phyloP scores from a whole-genome alignment of 2,329 filamentous ascomycete species.

The Purpureocillium lavendulum region DNA sequence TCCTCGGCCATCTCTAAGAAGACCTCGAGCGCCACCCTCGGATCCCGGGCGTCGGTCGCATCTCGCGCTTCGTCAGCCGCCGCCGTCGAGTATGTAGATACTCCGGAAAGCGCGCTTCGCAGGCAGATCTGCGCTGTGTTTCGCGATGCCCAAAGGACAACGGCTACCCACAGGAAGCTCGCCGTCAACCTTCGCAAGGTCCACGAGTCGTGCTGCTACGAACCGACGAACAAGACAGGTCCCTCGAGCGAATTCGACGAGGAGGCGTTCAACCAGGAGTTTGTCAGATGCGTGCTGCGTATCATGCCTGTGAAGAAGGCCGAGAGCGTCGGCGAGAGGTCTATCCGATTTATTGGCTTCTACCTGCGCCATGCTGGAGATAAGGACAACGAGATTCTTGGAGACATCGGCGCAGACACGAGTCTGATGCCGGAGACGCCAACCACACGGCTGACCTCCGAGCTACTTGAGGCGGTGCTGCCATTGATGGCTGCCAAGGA shows the following conservation, averaged over 20 bases:
- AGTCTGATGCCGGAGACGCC: slow-evolving; percentile 74
- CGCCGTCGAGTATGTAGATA: slow-evolving; percentile 72
- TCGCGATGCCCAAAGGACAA: slow-evolving; percentile 78
- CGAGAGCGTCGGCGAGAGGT: slow-evolving; percentile 77
- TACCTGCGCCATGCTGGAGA: slow-evolving; percentile 69
- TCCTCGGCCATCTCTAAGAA: slow-evolving; percentile 33
- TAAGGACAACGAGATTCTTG: slow-evolving; percentile 61
- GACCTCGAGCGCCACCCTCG: slow-evolving; percentile 25
- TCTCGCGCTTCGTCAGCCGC: slow-evolving; percentile 36
- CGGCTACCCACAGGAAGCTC: slow-evolving; percentile 82
- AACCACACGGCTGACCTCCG: slow-evolving; percentile 67
- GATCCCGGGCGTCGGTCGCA: slow-evolving; percentile 33
- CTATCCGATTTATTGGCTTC: slow-evolving; percentile 77
- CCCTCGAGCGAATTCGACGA: slow-evolving; percentile 66
- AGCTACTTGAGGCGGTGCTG: slow-evolving; percentile 64
- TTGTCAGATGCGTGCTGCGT: slow-evolving; percentile 72
- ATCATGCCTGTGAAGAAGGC: slow-evolving; percentile 86
- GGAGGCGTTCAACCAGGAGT: slow-evolving; percentile 78
- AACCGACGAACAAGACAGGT: slow-evolving; percentile 44
- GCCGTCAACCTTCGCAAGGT: slow-evolving; percentile 82
- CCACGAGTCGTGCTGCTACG: slow-evolving; percentile 75
- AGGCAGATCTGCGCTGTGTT: slow-evolving; percentile 66
- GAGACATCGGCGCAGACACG: slow-evolving; percentile 57
- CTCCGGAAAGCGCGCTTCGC: slow-evolving; percentile 61
- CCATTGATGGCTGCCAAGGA: slow-evolving; percentile 81